phyloP scores from a whole-genome alignment of 345 rosid species.

The Ceriops tagal region DNA sequence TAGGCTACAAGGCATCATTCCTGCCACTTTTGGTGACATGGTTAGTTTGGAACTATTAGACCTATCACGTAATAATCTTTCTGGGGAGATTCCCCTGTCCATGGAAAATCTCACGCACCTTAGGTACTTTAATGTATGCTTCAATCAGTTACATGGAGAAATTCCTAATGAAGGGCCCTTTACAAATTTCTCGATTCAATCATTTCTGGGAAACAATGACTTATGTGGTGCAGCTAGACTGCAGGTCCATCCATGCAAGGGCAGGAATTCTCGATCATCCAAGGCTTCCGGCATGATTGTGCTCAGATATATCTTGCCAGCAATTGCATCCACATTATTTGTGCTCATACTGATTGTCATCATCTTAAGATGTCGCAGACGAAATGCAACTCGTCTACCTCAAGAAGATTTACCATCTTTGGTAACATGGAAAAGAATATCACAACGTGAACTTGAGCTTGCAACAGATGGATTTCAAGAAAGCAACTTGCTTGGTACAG shows the following conservation, averaged over 20 bases:
- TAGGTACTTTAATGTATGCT: slow-evolving; percentile 15
- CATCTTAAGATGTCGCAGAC: neutral
- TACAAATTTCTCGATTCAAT: slow-evolving; percentile 21
- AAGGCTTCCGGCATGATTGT: too few species aligned
- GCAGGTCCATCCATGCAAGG: slow-evolving; percentile 16
- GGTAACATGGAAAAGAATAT: slow-evolving; percentile 14
- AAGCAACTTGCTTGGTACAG: slow-evolving; percentile 22
- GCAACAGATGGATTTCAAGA: slow-evolving; percentile 24
- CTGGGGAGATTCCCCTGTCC: slow-evolving; percentile 22
- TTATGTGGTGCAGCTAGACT: slow-evolving; percentile 21
- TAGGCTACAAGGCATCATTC: slow-evolving; percentile 12
- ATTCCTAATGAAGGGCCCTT: slow-evolving; percentile 31
- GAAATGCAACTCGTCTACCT: too few species aligned
- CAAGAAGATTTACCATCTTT: neutral
- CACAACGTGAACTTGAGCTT: slow-evolving; percentile 10
- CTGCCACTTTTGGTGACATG: slow-evolving; percentile 7
- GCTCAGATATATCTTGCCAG: slow-evolving; percentile 7
- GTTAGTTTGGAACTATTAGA: slow-evolving; percentile 13
- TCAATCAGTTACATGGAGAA: slow-evolving; percentile 28
- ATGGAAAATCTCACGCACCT: slow-evolving; percentile 12
- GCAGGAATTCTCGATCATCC: neutral
- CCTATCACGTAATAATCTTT: slow-evolving; percentile 22
- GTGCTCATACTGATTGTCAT: neutral
- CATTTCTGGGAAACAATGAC: slow-evolving; percentile 19
- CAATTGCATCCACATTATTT: neutral